A percentile compares a stretch with the other conserved stretches of the same genome.
These are phyloP conservation scores for Leccinum uliginosum DNA, from an alignment of 768 basidiomycete species.

Conservation along the genomic window DNA sequence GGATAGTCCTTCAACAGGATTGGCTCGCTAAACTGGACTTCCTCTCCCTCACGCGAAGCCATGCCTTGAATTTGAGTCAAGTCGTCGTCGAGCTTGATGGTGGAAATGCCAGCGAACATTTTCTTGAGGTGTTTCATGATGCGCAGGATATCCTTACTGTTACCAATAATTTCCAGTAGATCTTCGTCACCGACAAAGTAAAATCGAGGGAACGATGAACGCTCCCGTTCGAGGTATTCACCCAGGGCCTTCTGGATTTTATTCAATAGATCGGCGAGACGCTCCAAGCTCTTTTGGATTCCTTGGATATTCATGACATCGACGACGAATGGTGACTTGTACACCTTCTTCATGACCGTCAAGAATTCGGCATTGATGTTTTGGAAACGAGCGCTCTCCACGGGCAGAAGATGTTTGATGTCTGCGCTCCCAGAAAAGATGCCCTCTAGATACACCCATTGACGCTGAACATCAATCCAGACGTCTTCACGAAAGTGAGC, in stretches of 20 bases:
- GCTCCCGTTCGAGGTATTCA: slow-evolving; percentile 96
- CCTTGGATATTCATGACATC: slow-evolving; percentile 96
- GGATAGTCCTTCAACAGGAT: slow-evolving; percentile 90
- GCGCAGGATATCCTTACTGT: slow-evolving; percentile 96
- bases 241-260: slow-evolving; percentile 99
- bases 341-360: slow-evolving; percentile 98
- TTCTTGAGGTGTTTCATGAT: slow-evolving; percentile 99
- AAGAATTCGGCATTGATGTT: slow-evolving; percentile 99
- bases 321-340: slow-evolving; percentile 96
- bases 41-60: slow-evolving; percentile 94
- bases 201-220: slow-evolving; percentile 97
- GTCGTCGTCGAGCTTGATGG: slow-evolving; percentile 83
- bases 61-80: slow-evolving; percentile 87
- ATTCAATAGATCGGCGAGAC: slow-evolving; percentile 90
- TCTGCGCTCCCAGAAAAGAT: slow-evolving; percentile 99
- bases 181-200: slow-evolving; percentile 99
- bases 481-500: slow-evolving; percentile 55
- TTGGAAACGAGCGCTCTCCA: slow-evolving; percentile 95
- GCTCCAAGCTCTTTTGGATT: slow-evolving; percentile 96
- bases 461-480: slow-evolving; percentile 99
- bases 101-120: slow-evolving; percentile 99
- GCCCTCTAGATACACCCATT: slow-evolving; percentile 99
- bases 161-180: slow-evolving; percentile 96
- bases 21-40: slow-evolving; percentile 77
- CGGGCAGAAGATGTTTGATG: slow-evolving; percentile 97